These are phyloP conservation scores for Populus hybrid DNA, from an alignment of 441 rosid genomes.

Conservation along the genomic window DNA sequence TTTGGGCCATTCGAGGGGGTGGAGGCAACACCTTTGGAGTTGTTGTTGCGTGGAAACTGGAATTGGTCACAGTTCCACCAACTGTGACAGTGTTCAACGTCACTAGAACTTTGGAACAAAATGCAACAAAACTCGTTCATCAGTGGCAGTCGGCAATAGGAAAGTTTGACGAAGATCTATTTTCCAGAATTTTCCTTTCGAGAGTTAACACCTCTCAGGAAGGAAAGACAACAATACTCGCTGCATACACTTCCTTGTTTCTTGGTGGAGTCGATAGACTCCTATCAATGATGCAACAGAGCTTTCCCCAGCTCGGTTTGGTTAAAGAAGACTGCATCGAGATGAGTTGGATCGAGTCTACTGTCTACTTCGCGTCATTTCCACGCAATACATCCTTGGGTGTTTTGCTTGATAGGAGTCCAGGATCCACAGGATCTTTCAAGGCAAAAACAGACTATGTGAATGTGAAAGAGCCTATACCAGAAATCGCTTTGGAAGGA, in stretches of 20 bases:
- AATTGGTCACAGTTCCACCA: constrained; percentile 47
- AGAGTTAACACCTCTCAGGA: background rate
- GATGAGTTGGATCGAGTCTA: constrained; percentile 61
- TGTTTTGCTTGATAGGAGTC: constrained; percentile 31
- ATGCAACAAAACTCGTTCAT: constrained; percentile 43
- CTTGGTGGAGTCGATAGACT: constrained; percentile 37
- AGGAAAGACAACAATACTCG: constrained; percentile 22
- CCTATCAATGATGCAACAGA: constrained; percentile 30
- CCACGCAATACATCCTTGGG: constrained; percentile 20
- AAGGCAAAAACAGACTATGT: constrained; percentile 57
- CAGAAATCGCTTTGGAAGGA: constrained; percentile 34
- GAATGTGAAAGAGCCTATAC: constrained; percentile 38
- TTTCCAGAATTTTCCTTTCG: background rate
- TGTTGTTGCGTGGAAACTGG: constrained; percentile 45
- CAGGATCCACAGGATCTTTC: background rate
- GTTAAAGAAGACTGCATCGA: constrained; percentile 39
- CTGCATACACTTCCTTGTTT: constrained; percentile 35
- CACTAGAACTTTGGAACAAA: constrained; percentile 30
- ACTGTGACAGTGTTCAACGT: constrained; percentile 41
- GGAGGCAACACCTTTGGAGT: constrained; percentile 59
- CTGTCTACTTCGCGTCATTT: constrained; percentile 32
- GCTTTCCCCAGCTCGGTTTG: constrained; percentile 52
- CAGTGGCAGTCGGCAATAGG: constrained; percentile 46
- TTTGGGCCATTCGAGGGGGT: constrained; percentile 64
- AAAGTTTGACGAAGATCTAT: constrained; percentile 33